Conservation (phyloP, 768 basidiomycete species). For the Gelatoporia subvermispora region DNA sequence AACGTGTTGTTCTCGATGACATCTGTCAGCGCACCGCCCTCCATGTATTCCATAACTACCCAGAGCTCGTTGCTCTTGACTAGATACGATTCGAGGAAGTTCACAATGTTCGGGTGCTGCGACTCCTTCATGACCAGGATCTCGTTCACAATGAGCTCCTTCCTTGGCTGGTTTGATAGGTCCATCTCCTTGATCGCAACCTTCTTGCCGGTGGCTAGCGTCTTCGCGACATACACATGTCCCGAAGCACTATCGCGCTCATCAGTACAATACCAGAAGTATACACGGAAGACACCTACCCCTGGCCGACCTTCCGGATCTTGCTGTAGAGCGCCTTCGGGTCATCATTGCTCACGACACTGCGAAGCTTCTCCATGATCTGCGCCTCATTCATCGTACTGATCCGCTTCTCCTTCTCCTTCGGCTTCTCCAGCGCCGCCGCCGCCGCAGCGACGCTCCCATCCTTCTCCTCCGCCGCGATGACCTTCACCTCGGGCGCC, state of each 20-base stretch:
- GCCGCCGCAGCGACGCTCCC: conserved; percentile 65
- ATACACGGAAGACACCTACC: conserved; percentile 48
- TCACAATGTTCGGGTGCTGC: conserved; percentile 95
- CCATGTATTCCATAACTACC: conserved; percentile 99
- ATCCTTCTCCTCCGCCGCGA: conserved; percentile 35
- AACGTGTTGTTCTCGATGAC: conserved; percentile 96
- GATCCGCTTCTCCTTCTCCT: conserved; percentile 77
- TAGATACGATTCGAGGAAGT: conserved; percentile 88
- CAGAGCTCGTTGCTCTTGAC: conserved; percentile 86
- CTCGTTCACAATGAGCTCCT: conserved; percentile 97
- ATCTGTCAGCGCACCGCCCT: conserved; percentile 94
- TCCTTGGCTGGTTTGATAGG: conserved; percentile 87
- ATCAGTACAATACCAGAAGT: background rate
- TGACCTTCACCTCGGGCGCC: conserved; percentile 45
- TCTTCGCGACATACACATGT: conserved; percentile 96
- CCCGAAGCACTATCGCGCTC: conserved; percentile 74
- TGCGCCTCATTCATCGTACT: conserved; percentile 96
- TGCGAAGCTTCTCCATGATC: conserved; percentile 94
- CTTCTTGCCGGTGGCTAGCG: conserved; percentile 74
- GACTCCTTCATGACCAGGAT: conserved; percentile 99
- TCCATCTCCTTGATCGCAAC: conserved; percentile 99
- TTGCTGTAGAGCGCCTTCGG: conserved; percentile 89
- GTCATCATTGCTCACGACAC: conserved; percentile 83
- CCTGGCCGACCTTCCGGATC: conserved; percentile 98
- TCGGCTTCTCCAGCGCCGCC: conserved; percentile 58